Evolutionary conservation across 257 asterid species (phyloP).

Genomic region (Verbascum thapsus): DNA sequence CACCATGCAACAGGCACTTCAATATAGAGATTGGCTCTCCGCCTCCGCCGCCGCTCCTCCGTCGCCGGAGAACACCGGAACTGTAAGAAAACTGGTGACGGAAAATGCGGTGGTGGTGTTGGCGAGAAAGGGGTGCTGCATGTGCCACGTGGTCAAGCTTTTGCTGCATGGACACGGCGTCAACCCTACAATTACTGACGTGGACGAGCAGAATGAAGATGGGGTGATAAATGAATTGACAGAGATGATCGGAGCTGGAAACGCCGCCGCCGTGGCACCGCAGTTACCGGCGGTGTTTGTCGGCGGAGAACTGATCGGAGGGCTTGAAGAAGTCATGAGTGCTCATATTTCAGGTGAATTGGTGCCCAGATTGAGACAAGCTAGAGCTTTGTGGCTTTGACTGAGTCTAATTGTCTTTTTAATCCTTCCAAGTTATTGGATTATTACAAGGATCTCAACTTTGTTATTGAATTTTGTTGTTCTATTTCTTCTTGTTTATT

Average conservation of each 20-base stretch:
- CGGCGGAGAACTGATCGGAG: conserved; percentile 82
- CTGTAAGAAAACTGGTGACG: conserved; percentile 40
- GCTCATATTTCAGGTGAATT: conserved; percentile 81
- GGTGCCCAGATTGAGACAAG: conserved; percentile 71
- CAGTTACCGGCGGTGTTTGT: conserved; percentile 74
- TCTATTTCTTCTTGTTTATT: neutral
- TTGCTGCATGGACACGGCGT: conserved; percentile 71
- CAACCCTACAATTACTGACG: conserved; percentile 52
- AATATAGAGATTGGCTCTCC: conserved; percentile 35
- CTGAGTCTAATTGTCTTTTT: neutral
- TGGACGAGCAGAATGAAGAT: conserved; percentile 53
- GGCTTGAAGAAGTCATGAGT: conserved; percentile 69
- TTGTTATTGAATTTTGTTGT: neutral
- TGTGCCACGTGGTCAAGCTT: conserved; percentile 78
- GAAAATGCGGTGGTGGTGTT: conserved; percentile 75
- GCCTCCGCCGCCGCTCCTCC: conserved; percentile 29
- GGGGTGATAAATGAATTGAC: conserved; percentile 35
- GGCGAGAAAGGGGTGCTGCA: conserved; percentile 71
- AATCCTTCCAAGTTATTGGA: conserved; percentile 10
- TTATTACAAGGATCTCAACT: neutral
- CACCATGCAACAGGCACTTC: conserved; percentile 59
- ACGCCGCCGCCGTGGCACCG: conserved; percentile 21
- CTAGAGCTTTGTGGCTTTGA: conserved; percentile 88
- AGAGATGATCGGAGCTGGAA: conserved; percentile 15
- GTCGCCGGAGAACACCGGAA: conserved; percentile 14